phyloP scores from a whole-genome alignment of 1,139 yeast species.

The Pichiaceae sp. region DNA sequence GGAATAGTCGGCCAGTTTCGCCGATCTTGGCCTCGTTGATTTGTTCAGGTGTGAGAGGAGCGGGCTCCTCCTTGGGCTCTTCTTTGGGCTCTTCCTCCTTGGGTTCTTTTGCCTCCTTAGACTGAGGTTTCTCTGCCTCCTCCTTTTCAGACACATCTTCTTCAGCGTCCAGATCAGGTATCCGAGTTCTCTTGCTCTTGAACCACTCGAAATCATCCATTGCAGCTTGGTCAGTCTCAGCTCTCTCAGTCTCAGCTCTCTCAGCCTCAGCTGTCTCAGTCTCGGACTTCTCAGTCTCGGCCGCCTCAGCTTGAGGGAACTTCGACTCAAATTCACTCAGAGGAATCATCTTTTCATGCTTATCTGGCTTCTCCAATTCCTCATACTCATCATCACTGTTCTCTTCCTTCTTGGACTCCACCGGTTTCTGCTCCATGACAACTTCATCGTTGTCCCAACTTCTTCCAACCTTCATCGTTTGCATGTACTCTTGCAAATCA shows the following conservation, averaged over 20 bases:
- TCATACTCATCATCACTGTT: slow-evolving; percentile 49
- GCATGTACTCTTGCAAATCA: slow-evolving; percentile 69
- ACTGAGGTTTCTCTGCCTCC: slow-evolving; percentile 5
- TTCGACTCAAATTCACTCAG: background rate
- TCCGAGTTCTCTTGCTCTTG: slow-evolving; percentile 65
- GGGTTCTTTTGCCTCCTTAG: slow-evolving; percentile 7
- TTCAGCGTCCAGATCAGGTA: slow-evolving; percentile 27
- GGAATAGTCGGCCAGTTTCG: slow-evolving; percentile 73
- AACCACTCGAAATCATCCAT: slow-evolving; percentile 89
- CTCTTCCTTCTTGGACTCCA: slow-evolving; percentile 52
- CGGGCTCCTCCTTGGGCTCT: slow-evolving; percentile 3
- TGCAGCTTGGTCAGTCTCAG: slow-evolving; percentile 18
- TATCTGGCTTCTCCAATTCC: slow-evolving; percentile 20
- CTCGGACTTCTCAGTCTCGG: slow-evolving; percentile 13
- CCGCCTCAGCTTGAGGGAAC: too few species aligned
- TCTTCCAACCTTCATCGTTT: slow-evolving; percentile 72
- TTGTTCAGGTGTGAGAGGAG: slow-evolving; percentile 38
- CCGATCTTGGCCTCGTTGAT: slow-evolving; percentile 41
- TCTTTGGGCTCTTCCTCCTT: slow-evolving; percentile 13
- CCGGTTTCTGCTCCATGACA: slow-evolving; percentile 25
- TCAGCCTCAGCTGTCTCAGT: too few species aligned
- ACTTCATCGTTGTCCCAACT: slow-evolving; percentile 73
- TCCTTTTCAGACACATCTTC: slow-evolving; percentile 13
- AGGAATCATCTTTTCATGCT: slow-evolving; percentile 9
- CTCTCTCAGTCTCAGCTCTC: too few species aligned